These are phyloP conservation scores for Tieghemostelium lacteum DNA, from an alignment of 78 protist species.

Conservation along the genomic window DNA sequence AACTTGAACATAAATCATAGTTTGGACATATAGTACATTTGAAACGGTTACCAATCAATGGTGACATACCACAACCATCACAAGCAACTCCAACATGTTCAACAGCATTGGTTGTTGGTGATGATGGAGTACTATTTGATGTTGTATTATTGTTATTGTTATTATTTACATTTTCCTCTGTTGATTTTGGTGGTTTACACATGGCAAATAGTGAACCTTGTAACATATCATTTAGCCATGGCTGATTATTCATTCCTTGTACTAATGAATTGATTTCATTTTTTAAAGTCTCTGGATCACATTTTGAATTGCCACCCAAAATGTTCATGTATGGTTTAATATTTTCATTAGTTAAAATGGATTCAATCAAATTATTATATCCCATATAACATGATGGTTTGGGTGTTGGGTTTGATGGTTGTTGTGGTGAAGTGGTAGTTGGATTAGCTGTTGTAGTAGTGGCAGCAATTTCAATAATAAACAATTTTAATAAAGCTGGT, in stretches of 20 bases:
- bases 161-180: background rate
- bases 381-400: background rate
- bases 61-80: constrained; percentile 50
- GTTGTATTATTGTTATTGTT: background rate
- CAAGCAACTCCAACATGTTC: constrained; percentile 69
- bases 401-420: background rate
- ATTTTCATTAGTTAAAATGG: constrained; percentile 5
- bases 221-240: constrained; percentile 6
- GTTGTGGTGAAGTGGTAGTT: background rate
- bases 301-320: background rate
- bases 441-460: background rate
- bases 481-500: constrained; percentile 15
- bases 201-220: background rate
- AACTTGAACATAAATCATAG: constrained; percentile 74
- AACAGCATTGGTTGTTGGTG: background rate
- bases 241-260: background rate
- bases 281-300: background rate
- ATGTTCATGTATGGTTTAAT: background rate
- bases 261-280: background rate
- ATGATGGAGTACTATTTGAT: background rate
- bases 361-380: constrained; percentile 16
- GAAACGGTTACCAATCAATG: constrained; percentile 67
- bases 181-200: background rate
- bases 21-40: constrained; percentile 75
- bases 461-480: background rate